Percentiles rank a stretch among this genome's conserved stretches.
These are phyloP conservation scores for Clausena lansium DNA, from an alignment of 345 rosid genomes.

Conservation along the genomic window DNA sequence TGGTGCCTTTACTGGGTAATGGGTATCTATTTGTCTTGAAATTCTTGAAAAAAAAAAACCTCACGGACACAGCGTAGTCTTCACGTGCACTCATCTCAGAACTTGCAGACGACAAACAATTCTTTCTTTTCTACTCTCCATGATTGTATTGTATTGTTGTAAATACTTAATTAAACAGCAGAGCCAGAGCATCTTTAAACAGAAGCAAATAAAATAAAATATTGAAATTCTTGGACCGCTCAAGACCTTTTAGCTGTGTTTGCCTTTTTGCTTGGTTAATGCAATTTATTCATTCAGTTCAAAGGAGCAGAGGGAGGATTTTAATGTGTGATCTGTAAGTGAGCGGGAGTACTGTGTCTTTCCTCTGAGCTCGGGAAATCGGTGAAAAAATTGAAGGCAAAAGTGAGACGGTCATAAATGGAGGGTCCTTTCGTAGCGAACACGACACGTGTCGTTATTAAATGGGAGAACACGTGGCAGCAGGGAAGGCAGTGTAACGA, in stretches of 20 bases:
- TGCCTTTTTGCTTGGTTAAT: neutral
- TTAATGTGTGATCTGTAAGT: neutral
- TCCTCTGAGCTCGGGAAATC: conserved; percentile 14
- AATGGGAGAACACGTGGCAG: neutral
- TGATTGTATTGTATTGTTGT: conserved; percentile 15
- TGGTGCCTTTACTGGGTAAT: conserved; percentile 4
- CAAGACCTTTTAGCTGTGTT: neutral
- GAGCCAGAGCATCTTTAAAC: no score
- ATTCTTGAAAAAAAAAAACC: conserved; percentile 29
- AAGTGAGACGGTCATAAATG: neutral
- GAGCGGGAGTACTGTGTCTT: neutral
- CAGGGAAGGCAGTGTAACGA: neutral
- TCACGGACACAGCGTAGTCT: conserved; percentile 34
- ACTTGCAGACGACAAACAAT: conserved; percentile 20
- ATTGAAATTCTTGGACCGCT: conserved; percentile 18
- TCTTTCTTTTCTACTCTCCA: conserved; percentile 20
- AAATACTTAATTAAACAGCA: no score
- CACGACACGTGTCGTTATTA: conserved; percentile 1
- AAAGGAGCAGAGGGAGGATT: neutral
- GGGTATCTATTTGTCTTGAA: conserved; percentile 30
- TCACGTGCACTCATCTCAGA: conserved; percentile 57
- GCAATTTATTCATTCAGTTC: no score
- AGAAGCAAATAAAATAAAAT: neutral
- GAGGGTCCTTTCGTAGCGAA: neutral
- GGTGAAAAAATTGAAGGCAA: conserved; percentile 31